Conservation (phyloP, 495 filamentous ascomycete species). For the Penicillium alfredii region DNA sequence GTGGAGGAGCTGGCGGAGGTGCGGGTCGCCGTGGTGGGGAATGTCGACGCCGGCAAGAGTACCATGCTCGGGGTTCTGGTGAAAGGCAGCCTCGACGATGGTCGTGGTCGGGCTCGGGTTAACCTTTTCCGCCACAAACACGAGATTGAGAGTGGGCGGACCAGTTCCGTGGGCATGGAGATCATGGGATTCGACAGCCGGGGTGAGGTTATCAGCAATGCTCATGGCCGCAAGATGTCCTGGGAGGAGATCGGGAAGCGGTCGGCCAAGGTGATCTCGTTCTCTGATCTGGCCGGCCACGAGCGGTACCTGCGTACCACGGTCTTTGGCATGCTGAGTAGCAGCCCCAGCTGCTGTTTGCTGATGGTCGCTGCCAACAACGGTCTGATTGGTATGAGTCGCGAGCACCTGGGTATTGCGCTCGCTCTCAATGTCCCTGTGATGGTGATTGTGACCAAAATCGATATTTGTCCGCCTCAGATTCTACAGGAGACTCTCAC, state of each 20-base stretch:
- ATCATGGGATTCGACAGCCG: constrained; percentile 96
- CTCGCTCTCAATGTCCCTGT: constrained; percentile 93
- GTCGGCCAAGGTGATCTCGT: constrained; percentile 91
- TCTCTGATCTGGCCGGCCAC: constrained; percentile 93
- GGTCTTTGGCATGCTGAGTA: constrained; percentile 90
- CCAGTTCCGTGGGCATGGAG: constrained; percentile 95
- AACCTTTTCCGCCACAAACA: constrained; percentile 98
- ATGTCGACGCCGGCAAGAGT: constrained; percentile 95
- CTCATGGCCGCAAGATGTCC: constrained; percentile 79
- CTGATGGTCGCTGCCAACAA: constrained; percentile 99
- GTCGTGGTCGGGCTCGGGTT: constrained; percentile 85
- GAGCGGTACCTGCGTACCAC: constrained; percentile 94
- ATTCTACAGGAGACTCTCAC: constrained; percentile 90
- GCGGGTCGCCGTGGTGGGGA: constrained; percentile 94
- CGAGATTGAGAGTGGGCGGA: constrained; percentile 90
- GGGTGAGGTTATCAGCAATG: constrained; percentile 77
- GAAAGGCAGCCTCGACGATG: constrained; percentile 92
- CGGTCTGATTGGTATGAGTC: constrained; percentile 94
- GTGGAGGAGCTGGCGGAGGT: constrained; percentile 90
- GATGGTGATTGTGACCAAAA: constrained; percentile 98
- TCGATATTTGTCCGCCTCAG: constrained; percentile 95
- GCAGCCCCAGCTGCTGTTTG: constrained; percentile 94
- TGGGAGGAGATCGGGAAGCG: constrained; percentile 98
- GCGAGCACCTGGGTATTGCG: constrained; percentile 94
- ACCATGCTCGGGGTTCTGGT: constrained; percentile 96